These are phyloP conservation scores for Ceriops zippeliana DNA, from an alignment of 345 rosid species.

Conservation along the genomic window DNA sequence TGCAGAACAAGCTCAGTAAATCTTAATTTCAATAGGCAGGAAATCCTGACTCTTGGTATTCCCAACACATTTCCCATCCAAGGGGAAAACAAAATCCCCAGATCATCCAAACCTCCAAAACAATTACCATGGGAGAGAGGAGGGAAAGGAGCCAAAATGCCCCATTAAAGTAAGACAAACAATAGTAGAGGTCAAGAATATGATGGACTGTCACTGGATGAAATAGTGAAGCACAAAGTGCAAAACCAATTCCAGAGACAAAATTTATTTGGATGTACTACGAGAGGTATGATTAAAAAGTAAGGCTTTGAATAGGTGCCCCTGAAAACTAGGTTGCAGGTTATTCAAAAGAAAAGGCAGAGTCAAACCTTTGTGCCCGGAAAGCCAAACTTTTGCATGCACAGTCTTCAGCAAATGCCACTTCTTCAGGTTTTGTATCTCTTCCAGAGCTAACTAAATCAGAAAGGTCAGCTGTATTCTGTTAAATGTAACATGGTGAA, in stretches of 20 bases:
- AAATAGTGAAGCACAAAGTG: neutral
- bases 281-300: neutral
- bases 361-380: conserved; percentile 75
- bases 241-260: neutral
- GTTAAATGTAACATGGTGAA: conserved; percentile 30
- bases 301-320: neutral
- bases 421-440: conserved; percentile 90
- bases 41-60: neutral
- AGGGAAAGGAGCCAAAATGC: too few species aligned
- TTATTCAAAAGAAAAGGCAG: neutral
- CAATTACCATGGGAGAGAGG: too few species aligned
- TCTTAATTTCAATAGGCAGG: neutral
- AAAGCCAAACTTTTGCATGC: conserved; percentile 64
- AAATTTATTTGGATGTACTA: too few species aligned
- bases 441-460: conserved; percentile 97
- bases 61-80: too few species aligned
- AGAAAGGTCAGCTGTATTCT: conserved; percentile 95
- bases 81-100: too few species aligned
- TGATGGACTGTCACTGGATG: neutral
- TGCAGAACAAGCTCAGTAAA: neutral
- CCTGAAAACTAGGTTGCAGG: neutral
- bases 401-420: conserved; percentile 78
- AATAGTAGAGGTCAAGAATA: neutral
- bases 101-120: too few species aligned
- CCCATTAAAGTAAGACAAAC: neutral